These are phyloP conservation scores for Allomyces arbusculus DNA, from an alignment of 192 early-diverging fungal species.

Conservation along the genomic window DNA sequence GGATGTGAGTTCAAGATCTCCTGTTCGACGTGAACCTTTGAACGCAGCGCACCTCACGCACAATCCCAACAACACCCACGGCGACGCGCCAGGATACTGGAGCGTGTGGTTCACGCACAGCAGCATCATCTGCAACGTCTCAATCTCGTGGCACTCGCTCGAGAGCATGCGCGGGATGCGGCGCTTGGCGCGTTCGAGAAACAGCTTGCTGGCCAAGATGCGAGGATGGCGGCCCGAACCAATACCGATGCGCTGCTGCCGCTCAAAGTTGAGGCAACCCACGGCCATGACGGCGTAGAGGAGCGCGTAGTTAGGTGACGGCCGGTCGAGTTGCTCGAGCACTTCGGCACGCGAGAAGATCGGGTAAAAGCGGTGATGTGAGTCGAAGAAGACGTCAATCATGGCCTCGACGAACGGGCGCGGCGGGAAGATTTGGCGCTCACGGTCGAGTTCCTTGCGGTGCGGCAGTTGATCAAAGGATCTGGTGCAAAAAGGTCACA, in stretches of 20 bases:
- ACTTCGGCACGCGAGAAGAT: background rate
- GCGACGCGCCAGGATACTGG: background rate
- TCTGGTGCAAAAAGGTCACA: no score
- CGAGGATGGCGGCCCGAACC: no score
- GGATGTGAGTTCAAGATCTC: no score
- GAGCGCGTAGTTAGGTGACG: background rate
- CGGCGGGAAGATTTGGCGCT: background rate
- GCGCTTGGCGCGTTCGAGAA: background rate
- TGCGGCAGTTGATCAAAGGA: background rate
- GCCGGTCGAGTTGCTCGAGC: background rate
- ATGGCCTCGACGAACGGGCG: background rate
- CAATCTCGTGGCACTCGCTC: background rate
- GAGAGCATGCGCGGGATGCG: background rate
- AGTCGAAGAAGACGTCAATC: background rate
- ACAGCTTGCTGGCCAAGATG: background rate
- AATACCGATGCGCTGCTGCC: no score
- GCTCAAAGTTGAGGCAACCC: background rate
- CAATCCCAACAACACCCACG: background rate
- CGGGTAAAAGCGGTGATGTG: background rate
- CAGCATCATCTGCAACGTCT: background rate
- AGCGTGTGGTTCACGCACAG: background rate
- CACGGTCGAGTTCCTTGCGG: background rate
- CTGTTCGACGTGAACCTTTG: no score
- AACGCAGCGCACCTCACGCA: background rate
- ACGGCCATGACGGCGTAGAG: background rate